These are phyloP conservation scores for Ascobolus immersus DNA, from an alignment of 495 filamentous ascomycete genomes.

Conservation along the genomic window DNA sequence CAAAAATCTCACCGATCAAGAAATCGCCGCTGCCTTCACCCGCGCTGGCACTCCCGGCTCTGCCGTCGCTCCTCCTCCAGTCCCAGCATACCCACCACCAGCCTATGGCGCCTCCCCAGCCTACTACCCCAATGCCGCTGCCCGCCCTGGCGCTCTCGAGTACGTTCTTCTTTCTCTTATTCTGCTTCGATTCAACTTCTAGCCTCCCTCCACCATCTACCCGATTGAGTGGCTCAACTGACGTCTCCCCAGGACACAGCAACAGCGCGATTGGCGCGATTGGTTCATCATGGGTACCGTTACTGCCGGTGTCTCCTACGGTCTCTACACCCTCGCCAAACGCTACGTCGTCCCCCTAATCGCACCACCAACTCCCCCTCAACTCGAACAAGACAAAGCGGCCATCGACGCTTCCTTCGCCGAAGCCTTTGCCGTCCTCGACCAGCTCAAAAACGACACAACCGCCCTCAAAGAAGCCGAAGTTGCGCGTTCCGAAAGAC, in stretches of 20 bases:
- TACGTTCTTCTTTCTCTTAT: background rate
- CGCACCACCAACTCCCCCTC: conserved; percentile 73
- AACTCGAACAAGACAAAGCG: conserved; percentile 77
- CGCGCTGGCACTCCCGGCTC: conserved; percentile 37
- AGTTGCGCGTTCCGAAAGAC: conserved; percentile 51
- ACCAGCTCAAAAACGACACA: conserved; percentile 77
- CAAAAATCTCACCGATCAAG: conserved; percentile 90
- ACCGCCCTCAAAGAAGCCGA: conserved; percentile 64
- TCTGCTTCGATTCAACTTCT: too few species aligned
- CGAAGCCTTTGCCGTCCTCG: conserved; percentile 69
- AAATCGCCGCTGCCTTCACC: conserved; percentile 63
- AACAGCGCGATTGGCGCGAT: conserved; percentile 83
- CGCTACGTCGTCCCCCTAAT: conserved; percentile 82
- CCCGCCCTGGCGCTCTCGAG: background rate
- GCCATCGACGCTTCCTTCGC: conserved; percentile 77
- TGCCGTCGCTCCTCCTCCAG: conserved; percentile 23
- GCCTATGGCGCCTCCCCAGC: conserved; percentile 32
- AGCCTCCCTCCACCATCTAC: too few species aligned
- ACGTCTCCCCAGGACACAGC: conserved; percentile 11
- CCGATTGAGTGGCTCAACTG: background rate
- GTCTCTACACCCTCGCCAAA: conserved; percentile 51
- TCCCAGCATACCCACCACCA: conserved; percentile 26
- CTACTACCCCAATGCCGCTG: background rate
- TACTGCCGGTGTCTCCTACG: conserved; percentile 35
- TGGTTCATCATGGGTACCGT: conserved; percentile 59